These are phyloP conservation scores for Penicillium sp. DNA, from an alignment of 2,329 filamentous ascomycete genomes.

Conservation along the genomic window DNA sequence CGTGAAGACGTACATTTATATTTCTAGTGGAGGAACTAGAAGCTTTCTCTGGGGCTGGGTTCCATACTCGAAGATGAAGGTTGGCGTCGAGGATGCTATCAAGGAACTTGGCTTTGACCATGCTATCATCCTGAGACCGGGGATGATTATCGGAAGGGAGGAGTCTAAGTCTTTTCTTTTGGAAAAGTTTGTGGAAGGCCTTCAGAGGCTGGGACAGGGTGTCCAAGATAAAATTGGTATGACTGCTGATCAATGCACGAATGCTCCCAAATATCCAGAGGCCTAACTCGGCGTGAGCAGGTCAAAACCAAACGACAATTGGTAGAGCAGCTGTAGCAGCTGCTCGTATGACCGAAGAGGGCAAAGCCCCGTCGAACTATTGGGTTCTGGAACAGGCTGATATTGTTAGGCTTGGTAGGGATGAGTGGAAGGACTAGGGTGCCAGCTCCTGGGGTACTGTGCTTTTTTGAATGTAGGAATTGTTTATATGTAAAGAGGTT, in stretches of 20 bases:
- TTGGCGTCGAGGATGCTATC: constrained; percentile 31
- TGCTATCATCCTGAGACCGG: constrained; percentile 30
- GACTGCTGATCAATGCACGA: neutral
- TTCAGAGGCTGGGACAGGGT: constrained; percentile 20
- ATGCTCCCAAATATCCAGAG: neutral
- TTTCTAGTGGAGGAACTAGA: constrained; percentile 29
- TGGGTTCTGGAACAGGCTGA: constrained; percentile 25
- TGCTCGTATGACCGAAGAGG: constrained; percentile 19
- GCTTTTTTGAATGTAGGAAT: neutral
- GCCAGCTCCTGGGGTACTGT: too few species aligned
- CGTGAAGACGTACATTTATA: constrained; percentile 30
- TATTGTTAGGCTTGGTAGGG: constrained; percentile 24
- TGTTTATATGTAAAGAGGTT: neutral
- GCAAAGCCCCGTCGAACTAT: constrained; percentile 24
- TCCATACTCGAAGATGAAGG: constrained; percentile 34
- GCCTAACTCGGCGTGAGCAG: constrained; percentile 12
- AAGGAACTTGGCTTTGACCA: constrained; percentile 31
- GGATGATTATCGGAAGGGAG: constrained; percentile 30
- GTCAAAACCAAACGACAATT: constrained; percentile 23
- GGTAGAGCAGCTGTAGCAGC: constrained; percentile 25
- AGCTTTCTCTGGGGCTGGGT: constrained; percentile 22
- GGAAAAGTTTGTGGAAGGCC: constrained; percentile 17
- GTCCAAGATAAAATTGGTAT: constrained; percentile 26
- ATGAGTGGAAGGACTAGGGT: constrained; percentile 21
- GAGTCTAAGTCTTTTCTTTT: constrained; percentile 16